Evolutionary conservation across 192 early-diverging fungal genomes (phyloP), one percentile per base, ranked within the genome.

Genomic region (Podila verticillata): DNA sequence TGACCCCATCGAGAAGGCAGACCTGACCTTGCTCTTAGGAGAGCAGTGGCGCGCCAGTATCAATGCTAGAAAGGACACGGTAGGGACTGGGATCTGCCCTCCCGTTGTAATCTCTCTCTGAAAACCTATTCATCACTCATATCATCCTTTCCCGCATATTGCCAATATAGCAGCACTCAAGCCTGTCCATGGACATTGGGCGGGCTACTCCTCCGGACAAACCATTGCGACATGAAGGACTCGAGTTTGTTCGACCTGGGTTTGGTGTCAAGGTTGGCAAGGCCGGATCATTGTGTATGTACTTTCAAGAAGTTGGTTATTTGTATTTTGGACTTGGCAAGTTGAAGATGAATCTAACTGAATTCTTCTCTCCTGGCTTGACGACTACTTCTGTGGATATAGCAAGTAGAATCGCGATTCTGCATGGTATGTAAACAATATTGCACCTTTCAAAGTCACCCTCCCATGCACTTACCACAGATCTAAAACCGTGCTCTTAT

Each of bases 361-460:
- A 13, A 4, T 47, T 58, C 6, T 20, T 26, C 48, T 54, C 17
- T 54, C 10, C 51, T 54, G n/a, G 51, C 22, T 7, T 54, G 24
- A 54, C 24, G 51, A 54, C 51, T 26, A n/a, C 51, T 15, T 47
- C 22, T 2, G n/a, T 24, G 24, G 24, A 24, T 36, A 34, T 66
- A 77, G 84, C 70, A 20, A 85, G 83, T 39, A 85, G 91, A 34
- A 85, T 91, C 24, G 82, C 81, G 4, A 92, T 92, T 36, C 68
- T 92, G 26, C 91, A 92, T 65, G 74, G 74, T 78, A 78, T 56
- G 44, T 22, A 60, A 20, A 12, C 24, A 31, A 32, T 60, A 3
- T 28, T 9, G 51, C 24, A n/a, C 51, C 20, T 54, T 54, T 4
- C 35, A 31, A 4, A n/a, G 6, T 34, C 0, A 12, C 7, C 1